Evolutionary conservation across 1,139 yeast species (phyloP), one percentile per base, ranked within the genome.

Genomic region (Pichia sp.): DNA sequence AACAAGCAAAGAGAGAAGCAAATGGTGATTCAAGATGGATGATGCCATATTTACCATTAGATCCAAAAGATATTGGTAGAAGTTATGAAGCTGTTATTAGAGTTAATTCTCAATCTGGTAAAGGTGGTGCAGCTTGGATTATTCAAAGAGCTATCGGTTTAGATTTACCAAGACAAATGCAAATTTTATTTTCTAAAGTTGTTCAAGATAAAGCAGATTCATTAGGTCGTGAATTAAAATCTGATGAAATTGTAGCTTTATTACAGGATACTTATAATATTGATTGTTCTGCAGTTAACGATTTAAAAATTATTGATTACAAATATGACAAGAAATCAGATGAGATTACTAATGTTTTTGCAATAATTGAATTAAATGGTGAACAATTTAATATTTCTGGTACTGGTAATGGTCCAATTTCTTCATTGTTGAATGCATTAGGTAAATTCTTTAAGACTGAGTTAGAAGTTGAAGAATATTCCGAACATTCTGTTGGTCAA

Each of bases 121-220:
- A 92, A 72, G 97, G 97, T 65, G 97, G 97, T 65, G 95, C 97
- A 32, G 95, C 97, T 33, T 92, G 97, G 97, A 86, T 92, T 57
- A 85, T 92, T 62, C 77, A 89, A 61, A 81, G 95, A 64, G 79
- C 86, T 55, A 75, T 92, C 65, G 97, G 90, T 57, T 77, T 92
- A 54, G 97, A 92, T 63, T 76, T 92, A 59, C 98, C 98, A 57
- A 83, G 97, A 69, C 83, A 82, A 48, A 73, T 92, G 67, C 98
- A 92, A 72, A 86, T 90, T 46, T 88, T 86, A 52, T 92, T 89
- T 70, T 89, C 97, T 33, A 78, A 79, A 55, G 75, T 79, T 50
- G 97, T 92, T 11, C 97, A 92, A 71, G 67, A 70, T 34, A 77
- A 75, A 55, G 97, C 97, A 45, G 97, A 92, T 66, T 58, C 74